Percentiles rank a stretch among this genome's conserved stretches.
Conservation (phyloP, 2,329 filamentous ascomycete species). For the Aureobasidium subglaciale region DNA sequence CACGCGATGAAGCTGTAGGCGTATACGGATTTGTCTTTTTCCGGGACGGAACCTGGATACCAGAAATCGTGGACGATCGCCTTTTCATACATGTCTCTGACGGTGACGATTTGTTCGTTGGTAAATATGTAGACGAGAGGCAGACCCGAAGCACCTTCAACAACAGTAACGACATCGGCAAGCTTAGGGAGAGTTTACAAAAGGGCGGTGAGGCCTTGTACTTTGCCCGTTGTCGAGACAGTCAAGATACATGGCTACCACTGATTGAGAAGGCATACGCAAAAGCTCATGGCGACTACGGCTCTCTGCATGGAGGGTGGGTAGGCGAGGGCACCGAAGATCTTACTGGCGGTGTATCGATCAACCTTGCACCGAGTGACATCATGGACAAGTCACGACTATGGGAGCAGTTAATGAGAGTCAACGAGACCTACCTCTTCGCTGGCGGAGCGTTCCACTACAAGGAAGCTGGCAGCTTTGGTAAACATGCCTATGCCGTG, state of each 20-base stretch:
- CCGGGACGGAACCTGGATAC: slow-evolving; percentile 83
- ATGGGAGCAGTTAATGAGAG: slow-evolving; percentile 73
- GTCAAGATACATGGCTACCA: slow-evolving; percentile 77
- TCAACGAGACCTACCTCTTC: slow-evolving; percentile 73
- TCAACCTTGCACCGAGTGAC: slow-evolving; percentile 36
- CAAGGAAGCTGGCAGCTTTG: slow-evolving; percentile 47
- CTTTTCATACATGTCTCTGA: slow-evolving; percentile 75
- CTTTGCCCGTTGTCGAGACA: slow-evolving; percentile 62
- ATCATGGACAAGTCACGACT: slow-evolving; percentile 74
- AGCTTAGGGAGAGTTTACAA: slow-evolving; percentile 41
- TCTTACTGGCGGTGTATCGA: slow-evolving; percentile 45
- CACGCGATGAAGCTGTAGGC: slow-evolving; percentile 63
- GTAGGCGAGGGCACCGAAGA: slow-evolving; percentile 56
- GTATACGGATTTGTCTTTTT: slow-evolving; percentile 84
- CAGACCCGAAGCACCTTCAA: slow-evolving; percentile 1
- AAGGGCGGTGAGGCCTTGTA: slow-evolving; percentile 70
- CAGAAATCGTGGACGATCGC: slow-evolving; percentile 87
- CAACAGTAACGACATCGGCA: slow-evolving; percentile 39
- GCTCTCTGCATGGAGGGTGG: slow-evolving; percentile 66
- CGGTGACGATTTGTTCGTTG: slow-evolving; percentile 60
- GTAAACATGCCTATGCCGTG: slow-evolving; percentile 55
- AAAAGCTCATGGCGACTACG: slow-evolving; percentile 76
- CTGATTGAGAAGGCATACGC: slow-evolving; percentile 77
- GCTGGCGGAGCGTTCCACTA: slow-evolving; percentile 48
- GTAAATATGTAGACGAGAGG: slow-evolving; percentile 5